Conservation (phyloP, 225 moss, liverwort and hornwort species). For the Neckera pumila region DNA sequence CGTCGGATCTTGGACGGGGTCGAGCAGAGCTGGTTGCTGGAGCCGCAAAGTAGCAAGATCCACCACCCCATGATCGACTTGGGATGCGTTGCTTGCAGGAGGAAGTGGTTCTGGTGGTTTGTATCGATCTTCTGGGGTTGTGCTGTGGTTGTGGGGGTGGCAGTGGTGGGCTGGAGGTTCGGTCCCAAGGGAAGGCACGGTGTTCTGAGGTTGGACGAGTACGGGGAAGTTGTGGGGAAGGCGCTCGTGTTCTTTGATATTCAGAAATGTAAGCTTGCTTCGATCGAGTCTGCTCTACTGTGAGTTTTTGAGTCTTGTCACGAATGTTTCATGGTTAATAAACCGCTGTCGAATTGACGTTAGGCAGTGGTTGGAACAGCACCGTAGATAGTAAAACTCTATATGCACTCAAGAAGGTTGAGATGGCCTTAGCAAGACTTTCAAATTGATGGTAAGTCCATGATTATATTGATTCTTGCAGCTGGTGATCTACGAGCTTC, state of each 20-base stretch:
- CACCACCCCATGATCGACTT: background rate
- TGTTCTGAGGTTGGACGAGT: background rate
- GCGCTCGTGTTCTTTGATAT: constrained; percentile 45
- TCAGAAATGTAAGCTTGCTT: constrained; percentile 34
- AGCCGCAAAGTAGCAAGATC: background rate
- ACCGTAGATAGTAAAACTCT: too few species aligned
- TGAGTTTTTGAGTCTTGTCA: background rate
- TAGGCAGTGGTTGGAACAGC: background rate
- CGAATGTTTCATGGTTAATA: background rate
- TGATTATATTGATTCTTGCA: background rate
- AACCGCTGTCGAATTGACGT: too few species aligned
- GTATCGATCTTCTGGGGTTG: background rate
- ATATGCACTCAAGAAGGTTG: background rate
- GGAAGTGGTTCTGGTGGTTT: constrained; percentile 14
- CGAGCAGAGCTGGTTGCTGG: constrained; percentile 44
- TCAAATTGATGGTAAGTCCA: background rate
- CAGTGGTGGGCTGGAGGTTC: constrained; percentile 3
- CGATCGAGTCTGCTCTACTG: background rate
- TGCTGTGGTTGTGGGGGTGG: background rate
- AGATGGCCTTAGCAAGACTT: background rate
- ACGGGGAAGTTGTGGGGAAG: constrained; percentile 6
- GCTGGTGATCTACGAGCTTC: constrained; percentile 10
- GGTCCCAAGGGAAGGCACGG: background rate
- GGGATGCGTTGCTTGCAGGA: constrained; percentile 5
- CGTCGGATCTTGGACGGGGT: constrained; percentile 11